Evolutionary conservation across 1,284 basidiomycete species (phyloP), one percentile per base, ranked within the genome.

Genomic region (Athelia psychrophila): DNA sequence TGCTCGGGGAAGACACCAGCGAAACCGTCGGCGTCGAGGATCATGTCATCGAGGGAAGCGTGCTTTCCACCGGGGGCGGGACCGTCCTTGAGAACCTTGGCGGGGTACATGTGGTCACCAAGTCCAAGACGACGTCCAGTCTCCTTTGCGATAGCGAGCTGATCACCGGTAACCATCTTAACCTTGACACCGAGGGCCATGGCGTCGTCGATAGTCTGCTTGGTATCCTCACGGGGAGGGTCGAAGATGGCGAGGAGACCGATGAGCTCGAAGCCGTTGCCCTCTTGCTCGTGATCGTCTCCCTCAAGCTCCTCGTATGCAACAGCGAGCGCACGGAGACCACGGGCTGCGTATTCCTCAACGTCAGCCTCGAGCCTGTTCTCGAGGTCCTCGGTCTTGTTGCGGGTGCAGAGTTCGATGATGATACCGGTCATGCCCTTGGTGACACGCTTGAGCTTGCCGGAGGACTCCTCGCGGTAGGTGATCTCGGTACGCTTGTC

Each of bases 111-210:
- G 82, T 96, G 92, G 74, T 95, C 93, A 71, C 93, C 93, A 58
- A 80, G 66, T 46, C 95, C 95, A 53, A 98, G 91, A 80, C 95
- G 92, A 74, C 95, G 91, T 62, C 96, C 95, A 58, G 95, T 98
- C 75, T 98, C 96, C 86, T 98, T 98, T 54, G 95, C 95, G 61
- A 98, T 98, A 63, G 96, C 95, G 67, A 98, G 92, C 79, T 98
- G 94, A 74, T 98, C 95, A 84, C 95, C 95, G 47, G 95, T 98
- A 59, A 98, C 95, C 96, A 98, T 98, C 89, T 98, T 98, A 73
- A 98, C 95, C 73, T 90, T 90, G 62, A 98, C 95, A 76, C 96
- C 95, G 69, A 98, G 92, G 55, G 88, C 88, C 57, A 95, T 79
- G 55, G 95, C 95, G 72, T 98, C 94, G 70, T 98, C 94, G 68